phyloP scores from a whole-genome alignment of 805 yeast genomes.

The Pichia cabralensis region DNA sequence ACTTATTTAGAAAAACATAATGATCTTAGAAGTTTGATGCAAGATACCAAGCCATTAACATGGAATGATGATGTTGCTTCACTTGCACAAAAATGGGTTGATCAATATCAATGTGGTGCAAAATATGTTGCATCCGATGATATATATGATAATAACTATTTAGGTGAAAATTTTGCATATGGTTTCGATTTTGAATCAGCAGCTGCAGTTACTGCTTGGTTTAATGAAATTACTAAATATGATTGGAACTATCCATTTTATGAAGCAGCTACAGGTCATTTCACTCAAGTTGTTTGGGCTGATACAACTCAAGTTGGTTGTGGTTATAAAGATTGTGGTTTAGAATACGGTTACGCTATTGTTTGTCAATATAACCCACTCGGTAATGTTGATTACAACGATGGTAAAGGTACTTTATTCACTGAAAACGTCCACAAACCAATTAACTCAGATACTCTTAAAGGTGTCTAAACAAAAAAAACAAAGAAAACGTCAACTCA shows the following conservation, averaged over 20 bases:
- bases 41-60: conserved; percentile 33
- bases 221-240: conserved; percentile 49
- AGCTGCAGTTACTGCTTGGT: conserved; percentile 69
- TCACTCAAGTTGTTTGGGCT: conserved; percentile 75
- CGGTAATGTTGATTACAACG: no score
- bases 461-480: not conserved
- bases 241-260: conserved; percentile 40
- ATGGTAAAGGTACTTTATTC: no score
- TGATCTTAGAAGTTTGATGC: conserved; percentile 41
- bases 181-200: conserved; percentile 42
- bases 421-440: not conserved
- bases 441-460: not conserved
- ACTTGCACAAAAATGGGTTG: conserved; percentile 51
- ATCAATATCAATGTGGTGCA: conserved; percentile 45
- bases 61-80: conserved; percentile 48
- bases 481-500: no score
- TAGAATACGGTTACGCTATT: conserved; percentile 41
- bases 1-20: conserved; percentile 54
- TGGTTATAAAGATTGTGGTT: conserved; percentile 51
- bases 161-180: conserved; percentile 74
- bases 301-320: conserved; percentile 57
- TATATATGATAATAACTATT: conserved; percentile 30
- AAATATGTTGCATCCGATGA: conserved; percentile 53
- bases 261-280: conserved; percentile 56
- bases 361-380: conserved; percentile 67